Evolutionary conservation across 768 basidiomycete genomes (phyloP).

Genomic region (Polyporus arcularius): DNA sequence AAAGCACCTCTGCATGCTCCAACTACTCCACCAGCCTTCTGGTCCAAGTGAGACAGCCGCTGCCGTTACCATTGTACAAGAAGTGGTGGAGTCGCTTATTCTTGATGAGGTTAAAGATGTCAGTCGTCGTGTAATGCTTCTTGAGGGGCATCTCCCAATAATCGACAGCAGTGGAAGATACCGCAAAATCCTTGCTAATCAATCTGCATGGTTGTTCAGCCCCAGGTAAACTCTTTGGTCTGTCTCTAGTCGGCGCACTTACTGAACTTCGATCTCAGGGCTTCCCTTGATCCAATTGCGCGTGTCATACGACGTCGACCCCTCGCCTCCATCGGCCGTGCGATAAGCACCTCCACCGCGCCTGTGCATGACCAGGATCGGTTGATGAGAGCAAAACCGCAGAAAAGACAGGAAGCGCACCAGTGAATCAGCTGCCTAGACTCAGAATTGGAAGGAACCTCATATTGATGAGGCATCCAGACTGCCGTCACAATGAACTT

Average conservation of each 20-base stretch:
- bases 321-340: neutral
- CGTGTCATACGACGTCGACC: neutral
- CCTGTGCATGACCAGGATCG: neutral
- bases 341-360: neutral
- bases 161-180: neutral
- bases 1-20: neutral
- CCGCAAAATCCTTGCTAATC: neutral
- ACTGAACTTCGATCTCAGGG: neutral
- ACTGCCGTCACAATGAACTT: neutral
- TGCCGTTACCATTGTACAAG: constrained; percentile 1
- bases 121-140: neutral
- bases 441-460: neutral
- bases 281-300: neutral
- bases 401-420: neutral
- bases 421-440: neutral
- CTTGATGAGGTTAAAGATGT: neutral
- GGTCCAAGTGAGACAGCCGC: constrained; percentile 1
- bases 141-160: neutral
- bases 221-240: no score
- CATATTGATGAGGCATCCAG: neutral
- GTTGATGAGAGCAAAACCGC: no score
- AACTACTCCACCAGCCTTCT: neutral
- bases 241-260: no score
- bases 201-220: neutral
- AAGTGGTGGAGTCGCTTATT: neutral